Conservation (phyloP, 805 yeast genomes). For the Cyberlindnera galapagoensis region DNA sequence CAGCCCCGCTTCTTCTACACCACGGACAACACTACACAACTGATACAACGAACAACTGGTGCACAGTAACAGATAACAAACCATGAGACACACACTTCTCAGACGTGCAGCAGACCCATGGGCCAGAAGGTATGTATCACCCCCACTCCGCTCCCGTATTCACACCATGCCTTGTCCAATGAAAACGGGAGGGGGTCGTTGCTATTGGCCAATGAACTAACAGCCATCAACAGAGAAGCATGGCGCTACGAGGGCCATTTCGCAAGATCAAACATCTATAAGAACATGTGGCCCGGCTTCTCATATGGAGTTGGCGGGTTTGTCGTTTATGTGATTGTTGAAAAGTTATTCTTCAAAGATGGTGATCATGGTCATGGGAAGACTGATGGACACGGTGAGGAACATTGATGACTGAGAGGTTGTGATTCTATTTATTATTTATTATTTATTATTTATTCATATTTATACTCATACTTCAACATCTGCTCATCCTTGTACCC, state of each 20-base stretch:
- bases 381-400: constrained; percentile 6
- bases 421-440: background rate
- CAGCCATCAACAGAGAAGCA: constrained; percentile 55
- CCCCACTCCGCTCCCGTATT: too few species aligned
- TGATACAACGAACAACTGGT: too few species aligned
- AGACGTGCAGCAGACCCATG: too few species aligned
- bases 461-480: constrained; percentile 1
- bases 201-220: too few species aligned
- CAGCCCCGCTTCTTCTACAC: too few species aligned
- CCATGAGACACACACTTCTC: constrained; percentile 1
- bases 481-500: too few species aligned
- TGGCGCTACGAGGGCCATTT: constrained; percentile 88
- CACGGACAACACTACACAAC: too few species aligned
- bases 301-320: constrained; percentile 76
- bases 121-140: too few species aligned
- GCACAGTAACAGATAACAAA: too few species aligned
- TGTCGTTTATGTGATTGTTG: constrained; percentile 46
- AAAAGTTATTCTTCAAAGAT: constrained; percentile 19
- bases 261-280: constrained; percentile 61
- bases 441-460: constrained; percentile 4
- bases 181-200: too few species aligned
- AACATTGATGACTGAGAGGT: constrained; percentile 3
- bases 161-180: too few species aligned
- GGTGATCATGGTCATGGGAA: constrained; percentile 12
- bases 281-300: constrained; percentile 73